phyloP scores from a whole-genome alignment of 2,329 filamentous ascomycete genomes.

The Karstenula rhodostoma region DNA sequence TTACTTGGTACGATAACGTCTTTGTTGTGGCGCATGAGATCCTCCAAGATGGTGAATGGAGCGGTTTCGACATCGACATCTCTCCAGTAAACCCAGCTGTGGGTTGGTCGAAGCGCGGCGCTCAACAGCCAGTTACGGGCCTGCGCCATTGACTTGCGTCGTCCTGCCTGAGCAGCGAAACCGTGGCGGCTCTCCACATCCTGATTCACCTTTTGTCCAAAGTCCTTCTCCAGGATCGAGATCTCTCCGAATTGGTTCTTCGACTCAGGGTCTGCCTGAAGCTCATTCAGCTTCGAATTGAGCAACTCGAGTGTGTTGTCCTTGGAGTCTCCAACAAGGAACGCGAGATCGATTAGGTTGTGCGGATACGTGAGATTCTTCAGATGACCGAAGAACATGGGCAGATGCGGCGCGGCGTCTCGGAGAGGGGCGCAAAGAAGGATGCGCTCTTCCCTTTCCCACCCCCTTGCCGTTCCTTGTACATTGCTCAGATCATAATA shows the following conservation, averaged over 20 bases:
- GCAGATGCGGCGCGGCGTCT: constrained; percentile 89
- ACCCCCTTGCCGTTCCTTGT: constrained; percentile 88
- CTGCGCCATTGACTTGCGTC: constrained; percentile 97
- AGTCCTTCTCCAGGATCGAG: constrained; percentile 98
- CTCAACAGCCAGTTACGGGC: constrained; percentile 97
- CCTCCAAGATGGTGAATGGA: constrained; percentile 94
- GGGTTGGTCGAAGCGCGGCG: constrained; percentile 89
- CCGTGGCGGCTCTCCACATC: constrained; percentile 97
- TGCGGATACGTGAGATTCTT: constrained; percentile 97
- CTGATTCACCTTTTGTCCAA: constrained; percentile 96
- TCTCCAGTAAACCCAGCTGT: constrained; percentile 99
- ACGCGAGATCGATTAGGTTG: constrained; percentile 93
- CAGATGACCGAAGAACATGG: constrained; percentile 99
- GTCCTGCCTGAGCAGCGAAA: constrained; percentile 91
- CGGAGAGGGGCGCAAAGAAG: constrained; percentile 92
- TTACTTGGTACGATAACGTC: constrained; percentile 97
- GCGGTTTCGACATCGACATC: constrained; percentile 98
- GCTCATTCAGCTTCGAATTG: constrained; percentile 74
- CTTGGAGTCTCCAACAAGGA: constrained; percentile 96
- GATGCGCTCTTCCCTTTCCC: constrained; percentile 96
- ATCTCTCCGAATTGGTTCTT: constrained; percentile 92
- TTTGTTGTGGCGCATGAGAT: constrained; percentile 98
- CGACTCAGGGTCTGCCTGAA: constrained; percentile 82
- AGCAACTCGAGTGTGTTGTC: constrained; percentile 84
- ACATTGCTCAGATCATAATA: constrained; percentile 96